A percentile compares a stretch with the other conserved stretches of the same genome.
Conservation (phyloP, 2,329 filamentous ascomycete species). For the Hymenoscyphus albidus region DNA sequence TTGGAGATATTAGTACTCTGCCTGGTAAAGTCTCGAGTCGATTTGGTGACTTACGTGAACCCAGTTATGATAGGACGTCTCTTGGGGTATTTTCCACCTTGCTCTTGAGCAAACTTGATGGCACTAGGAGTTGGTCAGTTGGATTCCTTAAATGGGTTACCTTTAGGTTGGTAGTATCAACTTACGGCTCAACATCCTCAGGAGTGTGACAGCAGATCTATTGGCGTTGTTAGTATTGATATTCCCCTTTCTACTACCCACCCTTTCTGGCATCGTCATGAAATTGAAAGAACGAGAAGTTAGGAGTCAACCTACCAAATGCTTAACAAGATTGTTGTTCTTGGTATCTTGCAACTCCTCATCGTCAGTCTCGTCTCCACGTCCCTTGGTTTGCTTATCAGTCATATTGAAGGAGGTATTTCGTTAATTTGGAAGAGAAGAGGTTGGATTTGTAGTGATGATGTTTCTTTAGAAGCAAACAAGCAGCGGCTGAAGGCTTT, state of each 20-base stretch:
- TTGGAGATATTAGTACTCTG: slow-evolving; percentile 36
- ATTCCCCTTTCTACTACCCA: background rate
- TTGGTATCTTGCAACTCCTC: slow-evolving; percentile 15
- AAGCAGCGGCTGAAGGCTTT: slow-evolving; percentile 2
- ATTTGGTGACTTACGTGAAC: slow-evolving; percentile 69
- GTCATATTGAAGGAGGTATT: background rate
- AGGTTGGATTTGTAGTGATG: background rate
- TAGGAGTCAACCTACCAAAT: slow-evolving; percentile 12
- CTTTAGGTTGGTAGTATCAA: background rate
- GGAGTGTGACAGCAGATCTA: slow-evolving; percentile 13
- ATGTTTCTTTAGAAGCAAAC: background rate
- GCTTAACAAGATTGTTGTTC: slow-evolving; percentile 15
- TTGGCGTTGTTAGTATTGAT: background rate
- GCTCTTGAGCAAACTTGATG: slow-evolving; percentile 68
- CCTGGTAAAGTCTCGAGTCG: background rate
- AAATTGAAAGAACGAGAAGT: background rate
- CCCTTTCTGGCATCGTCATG: background rate
- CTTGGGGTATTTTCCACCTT: slow-evolving; percentile 80
- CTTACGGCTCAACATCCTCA: slow-evolving; percentile 18
- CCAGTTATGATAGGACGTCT: slow-evolving; percentile 88
- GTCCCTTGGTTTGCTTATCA: background rate
- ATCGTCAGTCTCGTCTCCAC: slow-evolving; percentile 6
- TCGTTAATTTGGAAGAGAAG: background rate
- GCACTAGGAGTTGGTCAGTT: slow-evolving; percentile 47
- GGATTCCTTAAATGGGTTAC: background rate